Evolutionary conservation across 495 filamentous ascomycete species (phyloP).

Genomic region (Saxophila tyrrhenica): DNA sequence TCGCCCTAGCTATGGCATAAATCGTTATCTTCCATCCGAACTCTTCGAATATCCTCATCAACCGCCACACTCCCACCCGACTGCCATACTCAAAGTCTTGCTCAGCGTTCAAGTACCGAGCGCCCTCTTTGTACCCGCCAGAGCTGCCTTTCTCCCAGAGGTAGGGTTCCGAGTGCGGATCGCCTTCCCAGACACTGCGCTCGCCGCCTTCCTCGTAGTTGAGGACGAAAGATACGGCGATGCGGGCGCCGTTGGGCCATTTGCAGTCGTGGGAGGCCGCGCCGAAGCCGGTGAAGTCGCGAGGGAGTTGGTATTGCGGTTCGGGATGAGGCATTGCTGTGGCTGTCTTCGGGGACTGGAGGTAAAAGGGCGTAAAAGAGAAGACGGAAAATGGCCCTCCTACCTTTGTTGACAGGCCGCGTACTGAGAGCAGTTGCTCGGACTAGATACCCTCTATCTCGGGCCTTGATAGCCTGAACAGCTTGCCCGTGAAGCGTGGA

Average conservation of each 20-base stretch:
- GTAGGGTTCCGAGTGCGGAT: constrained; percentile 23
- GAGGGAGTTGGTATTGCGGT: constrained; percentile 22
- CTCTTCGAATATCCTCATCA: constrained; percentile 25
- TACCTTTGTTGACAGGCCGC: neutral
- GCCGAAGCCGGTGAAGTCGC: constrained; percentile 28
- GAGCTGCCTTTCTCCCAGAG: constrained; percentile 27
- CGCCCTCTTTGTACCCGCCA: constrained; percentile 21
- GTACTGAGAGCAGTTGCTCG: neutral
- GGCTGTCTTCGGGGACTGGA: neutral
- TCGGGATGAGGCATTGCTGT: constrained; percentile 21
- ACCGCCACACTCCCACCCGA: constrained; percentile 22
- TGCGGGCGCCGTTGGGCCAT: constrained; percentile 27
- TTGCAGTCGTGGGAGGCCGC: constrained; percentile 17
- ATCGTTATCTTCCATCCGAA: constrained; percentile 26
- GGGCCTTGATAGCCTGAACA: neutral
- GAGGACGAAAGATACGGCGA: constrained; percentile 27
- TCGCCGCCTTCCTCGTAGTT: constrained; percentile 28
- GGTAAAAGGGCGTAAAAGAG: too few relatives aligned
- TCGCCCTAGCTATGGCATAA: constrained; percentile 24
- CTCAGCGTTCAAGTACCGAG: constrained; percentile 24
- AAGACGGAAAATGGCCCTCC: neutral
- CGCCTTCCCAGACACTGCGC: constrained; percentile 22
- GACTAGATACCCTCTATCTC: neutral
- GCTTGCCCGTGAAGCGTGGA: neutral
- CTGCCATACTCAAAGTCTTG: constrained; percentile 29